These are phyloP conservation scores for Dictyostelium capitatum DNA, from an alignment of 78 protist species.

Conservation along the genomic window DNA sequence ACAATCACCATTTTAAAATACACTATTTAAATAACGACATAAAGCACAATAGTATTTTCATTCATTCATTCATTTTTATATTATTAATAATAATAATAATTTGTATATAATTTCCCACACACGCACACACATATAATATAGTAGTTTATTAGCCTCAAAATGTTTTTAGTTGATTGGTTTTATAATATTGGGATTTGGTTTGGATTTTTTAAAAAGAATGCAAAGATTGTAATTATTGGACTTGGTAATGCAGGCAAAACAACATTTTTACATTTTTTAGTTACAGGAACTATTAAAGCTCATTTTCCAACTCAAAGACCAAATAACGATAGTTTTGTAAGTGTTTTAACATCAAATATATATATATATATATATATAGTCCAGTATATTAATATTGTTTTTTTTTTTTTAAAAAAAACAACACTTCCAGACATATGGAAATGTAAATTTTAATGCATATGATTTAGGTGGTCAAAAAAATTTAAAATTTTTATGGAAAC, in stretches of 20 bases:
- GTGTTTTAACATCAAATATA: no score
- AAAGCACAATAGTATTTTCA: not conserved
- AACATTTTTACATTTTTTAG: conserved; percentile 33
- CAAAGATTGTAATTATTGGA: conserved; percentile 35
- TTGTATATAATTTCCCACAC: no score
- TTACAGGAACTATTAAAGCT: not conserved
- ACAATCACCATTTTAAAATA: not conserved
- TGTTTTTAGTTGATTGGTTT: conserved; percentile 71
- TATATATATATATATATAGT: no score
- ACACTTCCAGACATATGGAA: conserved; percentile 9
- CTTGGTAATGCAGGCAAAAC: conserved; percentile 80
- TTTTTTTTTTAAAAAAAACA: not conserved
- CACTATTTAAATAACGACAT: not conserved
- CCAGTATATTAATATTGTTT: no score
- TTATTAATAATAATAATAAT: not conserved
- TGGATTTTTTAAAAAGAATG: conserved; percentile 45
- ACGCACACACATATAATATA: no score
- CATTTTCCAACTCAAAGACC: conserved; percentile 68
- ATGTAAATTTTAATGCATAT: conserved; percentile 45
- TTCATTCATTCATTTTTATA: not conserved
- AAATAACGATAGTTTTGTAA: conserved; percentile 18
- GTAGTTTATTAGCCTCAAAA: not conserved
- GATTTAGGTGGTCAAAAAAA: conserved; percentile 69
- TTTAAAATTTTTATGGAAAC: conserved; percentile 46
- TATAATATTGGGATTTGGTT: conserved; percentile 18